phyloP scores from a whole-genome alignment of 2,329 filamentous ascomycete genomes.

The Zasmidium angulare region DNA sequence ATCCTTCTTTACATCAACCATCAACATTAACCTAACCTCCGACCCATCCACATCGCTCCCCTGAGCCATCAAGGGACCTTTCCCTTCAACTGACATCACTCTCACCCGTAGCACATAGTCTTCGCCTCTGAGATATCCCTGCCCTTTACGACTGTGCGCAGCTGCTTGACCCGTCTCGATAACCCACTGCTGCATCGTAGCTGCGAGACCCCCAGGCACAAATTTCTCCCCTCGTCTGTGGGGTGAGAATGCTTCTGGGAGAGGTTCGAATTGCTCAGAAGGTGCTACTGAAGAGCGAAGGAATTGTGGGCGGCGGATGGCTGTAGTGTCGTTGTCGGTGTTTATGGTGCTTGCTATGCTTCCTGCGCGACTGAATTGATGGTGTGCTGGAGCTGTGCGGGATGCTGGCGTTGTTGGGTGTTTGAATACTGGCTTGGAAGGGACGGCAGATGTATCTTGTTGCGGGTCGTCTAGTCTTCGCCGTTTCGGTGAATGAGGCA shows the following conservation, averaged over 20 bases:
- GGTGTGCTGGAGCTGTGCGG: conserved; percentile 7
- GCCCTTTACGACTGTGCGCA: conserved; percentile 24
- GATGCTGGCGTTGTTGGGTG: conserved; percentile 21
- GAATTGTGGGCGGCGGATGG: conserved; percentile 38
- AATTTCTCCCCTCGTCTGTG: conserved; percentile 52
- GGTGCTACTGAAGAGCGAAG: conserved; percentile 37
- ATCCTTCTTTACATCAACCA: conserved; percentile 23
- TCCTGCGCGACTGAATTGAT: conserved; percentile 16
- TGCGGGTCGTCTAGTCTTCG: conserved; percentile 24
- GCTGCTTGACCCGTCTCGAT: conserved; percentile 42
- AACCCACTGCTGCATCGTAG: conserved; percentile 52
- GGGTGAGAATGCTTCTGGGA: conserved; percentile 56
- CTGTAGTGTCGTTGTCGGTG: conserved; percentile 3
- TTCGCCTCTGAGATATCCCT: conserved; percentile 24
- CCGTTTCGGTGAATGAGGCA: conserved; percentile 32
- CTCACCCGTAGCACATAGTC: conserved; percentile 26
- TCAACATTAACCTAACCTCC: conserved; percentile 21
- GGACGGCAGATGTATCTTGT: conserved; percentile 7
- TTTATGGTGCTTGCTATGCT: conserved; percentile 12
- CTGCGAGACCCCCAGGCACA: conserved; percentile 50
- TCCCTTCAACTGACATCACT: conserved; percentile 19
- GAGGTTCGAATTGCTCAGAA: conserved; percentile 36
- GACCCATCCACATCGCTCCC: conserved; percentile 15
- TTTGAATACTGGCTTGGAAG: conserved; percentile 19
- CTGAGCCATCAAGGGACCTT: conserved; percentile 19